Percentiles rank a stretch among this genome's conserved stretches.
Conservation (phyloP, 129 eudicot genomes). For the Oenanthe sinensis region DNA sequence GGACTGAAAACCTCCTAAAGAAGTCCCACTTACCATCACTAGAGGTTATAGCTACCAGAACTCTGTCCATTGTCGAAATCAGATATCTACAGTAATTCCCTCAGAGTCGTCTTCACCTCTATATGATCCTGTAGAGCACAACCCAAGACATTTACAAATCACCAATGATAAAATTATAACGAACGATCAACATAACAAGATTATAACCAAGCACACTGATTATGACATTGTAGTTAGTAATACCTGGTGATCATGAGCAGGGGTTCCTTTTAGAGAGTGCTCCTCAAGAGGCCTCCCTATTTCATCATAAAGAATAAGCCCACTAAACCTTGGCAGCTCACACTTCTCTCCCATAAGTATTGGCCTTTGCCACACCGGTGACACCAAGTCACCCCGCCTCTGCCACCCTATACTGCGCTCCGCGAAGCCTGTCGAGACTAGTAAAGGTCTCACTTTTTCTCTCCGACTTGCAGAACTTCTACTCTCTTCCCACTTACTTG, state of each 20-base stretch:
- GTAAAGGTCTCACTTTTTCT: constrained; percentile 46
- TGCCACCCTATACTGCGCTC: constrained; percentile 36
- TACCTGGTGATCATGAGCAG: constrained; percentile 10
- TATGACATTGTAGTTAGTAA: not conserved
- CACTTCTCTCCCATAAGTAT: constrained; percentile 90
- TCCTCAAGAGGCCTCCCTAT: constrained; percentile 49
- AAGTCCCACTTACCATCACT: not conserved
- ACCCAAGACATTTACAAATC: not conserved
- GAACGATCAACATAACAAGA: no score
- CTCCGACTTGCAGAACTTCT: constrained; percentile 26
- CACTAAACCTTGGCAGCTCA: constrained; percentile 82
- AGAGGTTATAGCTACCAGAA: not conserved
- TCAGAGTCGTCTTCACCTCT: constrained; percentile 34
- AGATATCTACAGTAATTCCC: constrained; percentile 44
- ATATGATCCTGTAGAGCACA: constrained; percentile 37
- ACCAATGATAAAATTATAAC: not conserved
- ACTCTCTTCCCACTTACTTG: constrained; percentile 50
- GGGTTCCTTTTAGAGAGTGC: constrained; percentile 12
- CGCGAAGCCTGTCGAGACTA: constrained; percentile 23
- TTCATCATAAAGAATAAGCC: constrained; percentile 75
- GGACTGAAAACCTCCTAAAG: not conserved
- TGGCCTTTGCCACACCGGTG: constrained; percentile 91
- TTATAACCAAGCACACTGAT: not conserved
- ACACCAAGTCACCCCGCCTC: constrained; percentile 41
- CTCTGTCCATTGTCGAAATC: not conserved